Base-by-base conservation (phyloP, 1,284 basidiomycete species). In the Cutaneotrichosporon mucoides region DNA sequence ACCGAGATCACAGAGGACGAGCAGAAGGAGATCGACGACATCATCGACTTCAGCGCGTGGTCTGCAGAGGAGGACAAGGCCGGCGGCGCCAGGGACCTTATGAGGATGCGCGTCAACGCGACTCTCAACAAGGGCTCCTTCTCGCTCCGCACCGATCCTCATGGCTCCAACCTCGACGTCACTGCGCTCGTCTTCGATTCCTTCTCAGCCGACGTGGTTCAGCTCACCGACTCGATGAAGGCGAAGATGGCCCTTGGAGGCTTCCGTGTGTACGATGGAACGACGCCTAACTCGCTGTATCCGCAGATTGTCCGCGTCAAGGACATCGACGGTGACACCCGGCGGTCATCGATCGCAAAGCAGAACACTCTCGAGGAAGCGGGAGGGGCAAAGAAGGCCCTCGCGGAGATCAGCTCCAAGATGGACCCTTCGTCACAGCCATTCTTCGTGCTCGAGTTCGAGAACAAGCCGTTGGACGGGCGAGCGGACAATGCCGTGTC, bases 281-380 rank as follows among this genome's bases (percentile, higher is more conserved):
- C 93, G 5, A 89, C 89, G 16, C 78, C 83, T 50, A 83, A 88
- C 66, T 90, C 89, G 16, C 81, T 93, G 12, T 91, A 98, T 75
- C 88, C 88, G 6, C 89, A 97, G 76, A 95, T 99, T 57, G 94
- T 99, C 2, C 86, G 88, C 55, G 94, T 99, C 69, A 97, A 98
- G 77, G 76, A 77, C 41, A 68, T 75, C 36, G 72, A 73, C 24
- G 57, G 53, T 24, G 24, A 24, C 24, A 24, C 24, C 24, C 34
- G 46, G 6, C 3, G 46, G 6, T 35, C 46, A 11, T 53, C 54
- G 11, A 55, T 47, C 8, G 37, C 49, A 8, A 51, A 37, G 36
- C 75, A 73, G 59, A 57, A 58, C 12, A 67, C 60, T 36, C 60
- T 67, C 8, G 60, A 68, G 6, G 69, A 66, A 1, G 66, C 36